Percentiles rank a stretch among this genome's conserved stretches.
Conservation (phyloP, 2,329 filamentous ascomycete species). For the Akanthomyces uredinophilus region DNA sequence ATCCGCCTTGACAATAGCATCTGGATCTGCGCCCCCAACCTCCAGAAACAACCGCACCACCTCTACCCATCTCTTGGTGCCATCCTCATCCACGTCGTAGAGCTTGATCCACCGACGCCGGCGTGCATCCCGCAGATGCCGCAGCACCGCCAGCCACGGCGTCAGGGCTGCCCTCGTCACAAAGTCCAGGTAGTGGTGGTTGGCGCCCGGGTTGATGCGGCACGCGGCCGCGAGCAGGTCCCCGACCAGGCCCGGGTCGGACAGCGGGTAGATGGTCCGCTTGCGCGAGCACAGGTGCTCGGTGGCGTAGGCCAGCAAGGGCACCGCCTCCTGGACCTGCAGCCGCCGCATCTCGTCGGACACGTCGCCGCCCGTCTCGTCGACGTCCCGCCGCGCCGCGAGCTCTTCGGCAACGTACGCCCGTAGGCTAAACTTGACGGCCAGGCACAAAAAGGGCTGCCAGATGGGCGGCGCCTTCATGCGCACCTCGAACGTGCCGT, state of each 20-base stretch:
- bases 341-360: not conserved
- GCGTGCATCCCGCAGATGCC: conserved; percentile 27
- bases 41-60: conserved; percentile 25
- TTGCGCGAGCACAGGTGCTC: conserved; percentile 31
- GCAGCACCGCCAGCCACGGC: conserved; percentile 27
- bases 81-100: conserved; percentile 24
- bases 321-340: conserved; percentile 20
- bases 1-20: conserved; percentile 24
- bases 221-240: conserved; percentile 21
- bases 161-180: conserved; percentile 20
- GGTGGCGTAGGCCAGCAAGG: conserved; percentile 28
- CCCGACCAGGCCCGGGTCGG: conserved; percentile 24
- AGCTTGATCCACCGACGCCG: conserved; percentile 27
- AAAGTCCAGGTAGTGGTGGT: conserved; percentile 23
- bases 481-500: conserved; percentile 28
- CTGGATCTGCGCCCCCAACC: conserved; percentile 22
- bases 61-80: conserved; percentile 26
- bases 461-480: conserved; percentile 25
- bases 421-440: conserved; percentile 29
- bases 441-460: conserved; percentile 28
- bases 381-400: not conserved
- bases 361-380: not conserved
- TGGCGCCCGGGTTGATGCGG: conserved; percentile 17
- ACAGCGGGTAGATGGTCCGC: conserved; percentile 31
- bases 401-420: conserved; percentile 25